Base-by-base conservation (phyloP, 2,329 filamentous ascomycete species). In the Exophiala sp. region DNA sequence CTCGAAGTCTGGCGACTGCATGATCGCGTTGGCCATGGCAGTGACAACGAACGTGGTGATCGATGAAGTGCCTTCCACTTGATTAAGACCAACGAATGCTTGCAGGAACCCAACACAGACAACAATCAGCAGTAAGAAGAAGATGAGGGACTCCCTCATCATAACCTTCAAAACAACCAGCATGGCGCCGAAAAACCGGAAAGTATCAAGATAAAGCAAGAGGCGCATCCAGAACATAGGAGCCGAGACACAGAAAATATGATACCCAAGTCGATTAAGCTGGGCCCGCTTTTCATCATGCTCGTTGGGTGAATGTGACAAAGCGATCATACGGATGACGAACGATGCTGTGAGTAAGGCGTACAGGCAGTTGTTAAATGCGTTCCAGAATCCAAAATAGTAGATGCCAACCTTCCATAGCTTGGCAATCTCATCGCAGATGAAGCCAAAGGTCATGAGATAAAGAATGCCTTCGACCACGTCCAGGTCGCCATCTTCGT, bases 111-210 rank as follows among this genome's bases (percentile, higher is more conserved):
- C 75, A 21, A 72, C 65, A 54, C 96, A 79, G 54, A 99, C 86
- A 48, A 97, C 85, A 47, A 88, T 75, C 8, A 99, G 79, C 14
- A 99, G 78, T 1, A 91, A 90, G 66, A 99, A 99, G 78, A 99
- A 99, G 61, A 97, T 97, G 63, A 96, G 78, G 0, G 89, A 95
- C 71, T 92, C 88, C 66, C 89, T 90, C 87, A 92, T 91, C 88
- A 92, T 91, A 47, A 91, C 88, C 70, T 97, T 95, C 41, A 99
- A 78, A 1, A 99, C 91, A 1, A 99, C 92, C 1, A 99, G 82
- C 94, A 99, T 99, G 46, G 92, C 91, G 20, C 94, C 94, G 65
- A 99, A 99, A 77, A 99, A 99, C 51, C 89, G 85, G 78, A 95
- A 82, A 0, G 88, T 89, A 71, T 99, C 94, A 14, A 99, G 82